phyloP scores from a whole-genome alignment of 495 filamentous ascomycete species.

The Hamigera avellanea region DNA sequence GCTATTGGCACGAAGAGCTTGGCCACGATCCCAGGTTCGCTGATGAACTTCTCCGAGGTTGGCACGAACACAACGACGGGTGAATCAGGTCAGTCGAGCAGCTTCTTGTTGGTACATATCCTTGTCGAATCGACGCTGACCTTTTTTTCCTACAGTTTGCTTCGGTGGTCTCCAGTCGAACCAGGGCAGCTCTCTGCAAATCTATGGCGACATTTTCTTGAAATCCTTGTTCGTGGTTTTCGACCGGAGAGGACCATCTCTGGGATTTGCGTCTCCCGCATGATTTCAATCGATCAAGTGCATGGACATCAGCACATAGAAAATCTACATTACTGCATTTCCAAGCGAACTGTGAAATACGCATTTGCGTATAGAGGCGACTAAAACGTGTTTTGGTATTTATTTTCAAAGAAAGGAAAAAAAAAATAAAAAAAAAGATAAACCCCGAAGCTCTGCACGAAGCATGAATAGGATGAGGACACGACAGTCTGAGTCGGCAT shows the following conservation, averaged over 20 bases:
- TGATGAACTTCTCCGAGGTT: conserved; percentile 54
- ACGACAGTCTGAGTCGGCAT: too few relatives aligned
- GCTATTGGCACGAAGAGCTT: conserved; percentile 47
- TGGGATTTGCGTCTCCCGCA: conserved; percentile 22
- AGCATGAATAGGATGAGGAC: too few relatives aligned
- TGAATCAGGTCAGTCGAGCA: conserved; percentile 19
- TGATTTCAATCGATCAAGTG: too few relatives aligned
- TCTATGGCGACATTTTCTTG: conserved; percentile 73
- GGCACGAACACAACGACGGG: conserved; percentile 32
- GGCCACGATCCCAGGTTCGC: conserved; percentile 52
- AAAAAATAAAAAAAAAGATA: too few relatives aligned
- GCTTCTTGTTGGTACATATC: conserved; percentile 21
- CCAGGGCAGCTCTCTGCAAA: conserved; percentile 43
- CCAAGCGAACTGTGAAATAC: too few relatives aligned
- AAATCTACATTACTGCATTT: too few relatives aligned
- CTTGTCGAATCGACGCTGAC: conserved; percentile 1
- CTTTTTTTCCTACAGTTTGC: conserved; percentile 37
- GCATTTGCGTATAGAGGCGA: too few relatives aligned
- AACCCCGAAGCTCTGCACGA: too few relatives aligned
- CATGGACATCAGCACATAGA: too few relatives aligned
- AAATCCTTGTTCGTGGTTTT: conserved; percentile 74
- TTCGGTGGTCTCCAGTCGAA: conserved; percentile 63
- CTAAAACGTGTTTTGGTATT: too few relatives aligned
- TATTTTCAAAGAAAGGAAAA: too few relatives aligned
- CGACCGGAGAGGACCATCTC: conserved; percentile 40